Percentiles rank a stretch among this genome's conserved stretches.
Evolutionary conservation across 2,329 filamentous ascomycete genomes (phyloP).

Genomic region (Scopulariopsis brevicaulis): DNA sequence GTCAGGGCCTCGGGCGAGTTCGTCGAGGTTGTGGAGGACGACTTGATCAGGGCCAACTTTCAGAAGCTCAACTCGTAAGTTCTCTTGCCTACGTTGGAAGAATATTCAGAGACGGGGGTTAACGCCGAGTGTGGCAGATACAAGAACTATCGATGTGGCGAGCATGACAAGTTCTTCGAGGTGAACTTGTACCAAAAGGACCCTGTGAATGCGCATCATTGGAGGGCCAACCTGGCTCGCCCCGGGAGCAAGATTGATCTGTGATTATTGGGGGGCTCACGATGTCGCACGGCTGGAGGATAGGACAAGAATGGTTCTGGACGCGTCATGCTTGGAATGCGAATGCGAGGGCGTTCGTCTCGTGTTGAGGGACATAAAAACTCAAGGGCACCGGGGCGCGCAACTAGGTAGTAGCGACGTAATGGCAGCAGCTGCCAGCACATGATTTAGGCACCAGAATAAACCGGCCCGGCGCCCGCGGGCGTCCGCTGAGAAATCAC

Average conservation of each 20-base stretch:
- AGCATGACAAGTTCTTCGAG: slow-evolving; percentile 34
- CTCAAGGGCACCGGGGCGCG: no score
- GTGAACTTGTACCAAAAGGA: slow-evolving; percentile 36
- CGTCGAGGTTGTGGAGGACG: slow-evolving; percentile 21
- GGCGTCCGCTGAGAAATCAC: no score
- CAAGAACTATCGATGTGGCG: slow-evolving; percentile 32
- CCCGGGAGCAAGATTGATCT: slow-evolving; percentile 26
- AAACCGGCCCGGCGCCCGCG: no score
- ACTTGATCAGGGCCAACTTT: slow-evolving; percentile 27
- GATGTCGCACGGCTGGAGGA: no score
- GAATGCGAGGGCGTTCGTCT: no score
- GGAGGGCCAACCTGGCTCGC: slow-evolving; percentile 28
- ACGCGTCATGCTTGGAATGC: no score
- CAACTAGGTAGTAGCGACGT: no score
- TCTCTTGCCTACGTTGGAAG: neutral
- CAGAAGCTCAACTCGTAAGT: slow-evolving; percentile 30
- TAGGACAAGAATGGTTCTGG: no score
- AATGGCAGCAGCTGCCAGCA: no score
- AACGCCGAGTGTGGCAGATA: slow-evolving; percentile 17
- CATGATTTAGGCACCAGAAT: no score
- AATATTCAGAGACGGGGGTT: neutral
- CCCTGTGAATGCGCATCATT: slow-evolving; percentile 30
- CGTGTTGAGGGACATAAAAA: no score
- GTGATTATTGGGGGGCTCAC: neutral
- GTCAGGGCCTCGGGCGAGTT: slow-evolving; percentile 11